Conservation (phyloP, 257 asterid species). For the Echites panduratus region DNA sequence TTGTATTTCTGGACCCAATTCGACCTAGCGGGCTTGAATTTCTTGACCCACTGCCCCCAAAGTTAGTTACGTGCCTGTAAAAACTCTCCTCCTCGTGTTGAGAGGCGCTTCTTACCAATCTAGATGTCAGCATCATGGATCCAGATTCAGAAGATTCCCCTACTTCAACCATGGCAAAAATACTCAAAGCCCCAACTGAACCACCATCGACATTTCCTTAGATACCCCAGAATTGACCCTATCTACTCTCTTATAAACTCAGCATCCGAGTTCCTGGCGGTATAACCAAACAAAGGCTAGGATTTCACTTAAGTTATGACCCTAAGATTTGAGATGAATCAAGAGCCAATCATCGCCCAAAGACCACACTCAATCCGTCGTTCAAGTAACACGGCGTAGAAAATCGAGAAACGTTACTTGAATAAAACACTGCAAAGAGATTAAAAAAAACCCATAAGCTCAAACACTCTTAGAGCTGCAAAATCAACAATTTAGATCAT, state of each 20-base stretch:
- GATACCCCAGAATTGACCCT: slow-evolving; percentile 3
- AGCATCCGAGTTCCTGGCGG: background rate
- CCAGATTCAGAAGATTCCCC: slow-evolving; percentile 63
- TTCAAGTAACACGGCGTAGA: slow-evolving; percentile 1
- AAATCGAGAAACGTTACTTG: slow-evolving; percentile 7
- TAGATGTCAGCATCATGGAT: slow-evolving; percentile 34
- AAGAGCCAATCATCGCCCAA: slow-evolving; percentile 2
- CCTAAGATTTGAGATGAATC: slow-evolving; percentile 8
- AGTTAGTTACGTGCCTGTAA: slow-evolving; percentile 50
- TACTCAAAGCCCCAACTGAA: slow-evolving; percentile 13
- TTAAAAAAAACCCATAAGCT: slow-evolving; percentile 11
- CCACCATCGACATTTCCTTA: slow-evolving; percentile 9
- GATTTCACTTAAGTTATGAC: slow-evolving; percentile 7
- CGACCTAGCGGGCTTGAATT: slow-evolving; percentile 81
- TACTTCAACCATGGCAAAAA: slow-evolving; percentile 31
- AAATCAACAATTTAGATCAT: slow-evolving; percentile 13
- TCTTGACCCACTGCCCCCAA: slow-evolving; percentile 66
- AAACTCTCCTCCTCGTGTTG: slow-evolving; percentile 51
- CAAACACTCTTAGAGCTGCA: background rate
- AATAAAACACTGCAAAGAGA: slow-evolving; percentile 14
- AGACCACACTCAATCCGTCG: slow-evolving; percentile 14
- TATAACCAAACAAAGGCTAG: slow-evolving; percentile 11
- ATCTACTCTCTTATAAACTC: background rate
- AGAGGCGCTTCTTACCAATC: slow-evolving; percentile 47
- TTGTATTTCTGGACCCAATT: slow-evolving; percentile 80